Evolutionary conservation across 2,329 filamentous ascomycete species (phyloP), one percentile per base, ranked within the genome.

Genomic region (Fusarium sacchari): DNA sequence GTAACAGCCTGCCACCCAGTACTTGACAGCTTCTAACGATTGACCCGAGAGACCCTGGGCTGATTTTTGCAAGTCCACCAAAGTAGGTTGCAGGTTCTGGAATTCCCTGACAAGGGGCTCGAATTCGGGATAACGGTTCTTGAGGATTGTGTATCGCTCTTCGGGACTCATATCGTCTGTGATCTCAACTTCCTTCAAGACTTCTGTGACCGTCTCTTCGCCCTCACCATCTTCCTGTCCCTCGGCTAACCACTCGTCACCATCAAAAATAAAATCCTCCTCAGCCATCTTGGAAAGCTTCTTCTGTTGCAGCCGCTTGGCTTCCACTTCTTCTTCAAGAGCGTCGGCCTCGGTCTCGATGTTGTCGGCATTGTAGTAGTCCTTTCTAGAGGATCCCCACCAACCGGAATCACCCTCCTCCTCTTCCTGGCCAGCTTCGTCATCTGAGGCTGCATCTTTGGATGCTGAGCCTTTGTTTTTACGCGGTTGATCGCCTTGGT

Each of bases 231-330:
- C 84, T 28, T 86, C 85, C 22, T 85, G 86, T 7, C 86, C 87
- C 22, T 87, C 84, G 32, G 88, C 90, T 42, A 92, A 81, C 96
- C 96, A 98, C 75, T 97, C 95, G 46, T 90, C 88, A 79, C 97
- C 94, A 77, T 98, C 95, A 74, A 98, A 97, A 14, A 94, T 92
- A 79, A 98, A 99, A 80, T 99, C 96, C 43, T 93, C 93, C 75
- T 97, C 95, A 11, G 91, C 90, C 93, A 99, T 96, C 74, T 93
- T 92, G 76, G 94, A 88, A 30, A 98, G 83, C 80, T 96, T 96
- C 87, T 97, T 98, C 83, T 95, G 91, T 81, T 98, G 96, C 68
- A 99, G 83, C 70, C 94, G 88, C 81, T 92, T 91, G 7, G 96
- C 96, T 81, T 99, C 97, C 17, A 88, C 90, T 82, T 99, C 97